These are phyloP conservation scores for grape (Vitis vinifera) DNA, from an alignment of 164 flowering plant species.

Conservation along the genomic window DNA sequence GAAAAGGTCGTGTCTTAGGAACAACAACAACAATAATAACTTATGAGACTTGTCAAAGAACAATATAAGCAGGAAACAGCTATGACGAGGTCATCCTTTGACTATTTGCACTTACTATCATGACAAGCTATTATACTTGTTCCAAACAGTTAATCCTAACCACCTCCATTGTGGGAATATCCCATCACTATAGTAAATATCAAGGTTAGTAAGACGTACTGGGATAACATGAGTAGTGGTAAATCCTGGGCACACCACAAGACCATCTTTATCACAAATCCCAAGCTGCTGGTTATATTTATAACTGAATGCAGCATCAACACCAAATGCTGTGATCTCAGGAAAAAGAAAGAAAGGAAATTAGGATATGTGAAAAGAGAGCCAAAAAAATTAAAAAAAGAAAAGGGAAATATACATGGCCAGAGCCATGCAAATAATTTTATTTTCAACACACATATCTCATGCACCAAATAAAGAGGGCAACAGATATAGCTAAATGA, in stretches of 20 bases:
- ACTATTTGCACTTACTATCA: too few species aligned
- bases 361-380: background rate
- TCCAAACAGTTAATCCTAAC: too few species aligned
- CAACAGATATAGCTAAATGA: background rate
- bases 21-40: too few species aligned
- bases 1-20: too few species aligned
- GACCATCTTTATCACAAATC: constrained; percentile 76
- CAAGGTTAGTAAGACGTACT: constrained; percentile 35
- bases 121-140: too few species aligned
- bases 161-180: too few species aligned
- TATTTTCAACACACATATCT: background rate
- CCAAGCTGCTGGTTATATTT: constrained; percentile 83
- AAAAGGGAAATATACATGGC: background rate
- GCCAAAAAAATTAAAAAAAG: too few species aligned
- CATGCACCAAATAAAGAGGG: background rate
- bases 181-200: background rate
- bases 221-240: constrained; percentile 86
- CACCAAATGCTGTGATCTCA: constrained; percentile 79
- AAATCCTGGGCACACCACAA: constrained; percentile 83
- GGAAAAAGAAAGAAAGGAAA: constrained; percentile 1
- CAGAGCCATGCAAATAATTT: background rate
- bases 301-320: constrained; percentile 97
- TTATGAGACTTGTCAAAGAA: too few species aligned
- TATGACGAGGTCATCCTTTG: too few species aligned
- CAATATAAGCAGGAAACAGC: too few species aligned